Conservation (phyloP, 2,329 filamentous ascomycete genomes). For the Colletotrichum orbiculare region DNA sequence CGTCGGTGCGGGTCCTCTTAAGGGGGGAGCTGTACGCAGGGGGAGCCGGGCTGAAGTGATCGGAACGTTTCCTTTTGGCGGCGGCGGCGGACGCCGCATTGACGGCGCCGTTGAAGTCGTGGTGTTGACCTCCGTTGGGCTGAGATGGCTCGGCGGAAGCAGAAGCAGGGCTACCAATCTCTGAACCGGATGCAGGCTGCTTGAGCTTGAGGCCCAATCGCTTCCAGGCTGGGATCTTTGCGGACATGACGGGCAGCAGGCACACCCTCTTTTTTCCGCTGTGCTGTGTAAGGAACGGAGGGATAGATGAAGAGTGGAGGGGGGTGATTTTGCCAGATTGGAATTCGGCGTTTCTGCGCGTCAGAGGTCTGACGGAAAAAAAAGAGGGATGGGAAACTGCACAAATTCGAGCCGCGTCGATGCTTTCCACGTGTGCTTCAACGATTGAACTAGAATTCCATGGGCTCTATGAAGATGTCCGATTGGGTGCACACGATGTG, state of each 20-base stretch:
- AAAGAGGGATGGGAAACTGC: constrained; percentile 3
- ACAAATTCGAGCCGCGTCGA: constrained; percentile 28
- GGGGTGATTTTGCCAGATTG: constrained; percentile 19
- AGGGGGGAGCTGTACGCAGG: constrained; percentile 39
- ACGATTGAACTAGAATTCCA: constrained; percentile 35
- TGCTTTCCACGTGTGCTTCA: constrained; percentile 29
- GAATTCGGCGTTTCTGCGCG: constrained; percentile 30
- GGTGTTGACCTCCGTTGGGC: constrained; percentile 37
- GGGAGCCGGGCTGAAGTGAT: constrained; percentile 29
- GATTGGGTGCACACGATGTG: constrained; percentile 34
- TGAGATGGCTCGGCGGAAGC: constrained; percentile 40
- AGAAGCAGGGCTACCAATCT: constrained; percentile 35
- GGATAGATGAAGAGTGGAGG: constrained; percentile 21
- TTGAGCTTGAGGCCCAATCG: constrained; percentile 73
- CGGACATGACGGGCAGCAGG: constrained; percentile 53
- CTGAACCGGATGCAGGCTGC: constrained; percentile 43
- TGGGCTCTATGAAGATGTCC: constrained; percentile 28
- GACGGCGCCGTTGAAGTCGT: constrained; percentile 36
- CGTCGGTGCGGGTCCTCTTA: constrained; percentile 45
- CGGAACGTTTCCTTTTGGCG: constrained; percentile 39
- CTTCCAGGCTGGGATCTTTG: constrained; percentile 67
- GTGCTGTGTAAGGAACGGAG: constrained; percentile 1
- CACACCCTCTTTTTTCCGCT: constrained; percentile 35
- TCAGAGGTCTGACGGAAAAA: constrained; percentile 17
- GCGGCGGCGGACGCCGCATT: constrained; percentile 35